These are phyloP conservation scores for cucumber (Cucumis sativus) DNA, from an alignment of 306 rosid species.

Conservation along the genomic window DNA sequence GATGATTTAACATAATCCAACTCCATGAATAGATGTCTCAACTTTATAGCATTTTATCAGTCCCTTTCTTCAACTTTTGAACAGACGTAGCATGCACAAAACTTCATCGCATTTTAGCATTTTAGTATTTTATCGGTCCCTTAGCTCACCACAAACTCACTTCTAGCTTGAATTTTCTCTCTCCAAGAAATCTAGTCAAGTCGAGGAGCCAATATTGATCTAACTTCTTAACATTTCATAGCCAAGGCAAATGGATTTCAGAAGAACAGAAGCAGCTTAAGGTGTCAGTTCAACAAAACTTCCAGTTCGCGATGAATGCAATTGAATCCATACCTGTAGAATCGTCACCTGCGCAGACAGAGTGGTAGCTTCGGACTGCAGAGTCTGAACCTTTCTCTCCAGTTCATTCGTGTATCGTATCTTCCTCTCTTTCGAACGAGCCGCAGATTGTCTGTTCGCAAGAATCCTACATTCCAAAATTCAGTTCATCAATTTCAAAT, in stretches of 20 bases:
- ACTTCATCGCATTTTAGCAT: not conserved
- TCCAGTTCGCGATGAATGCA: not conserved
- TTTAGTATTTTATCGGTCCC: not conserved
- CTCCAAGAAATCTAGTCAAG: not conserved
- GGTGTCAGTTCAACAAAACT: not conserved
- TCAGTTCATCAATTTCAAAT: not conserved
- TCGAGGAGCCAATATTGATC: not conserved
- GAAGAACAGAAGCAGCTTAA: not conserved
- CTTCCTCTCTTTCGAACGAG: slow-evolving; percentile 94
- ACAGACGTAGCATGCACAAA: too few relatives aligned
- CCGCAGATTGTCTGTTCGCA: slow-evolving; percentile 94
- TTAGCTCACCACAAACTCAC: not conserved
- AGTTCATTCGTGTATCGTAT: slow-evolving; percentile 67
- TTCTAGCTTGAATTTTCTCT: not conserved
- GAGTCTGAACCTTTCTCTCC: slow-evolving; percentile 96
- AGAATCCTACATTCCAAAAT: slow-evolving; percentile 48
- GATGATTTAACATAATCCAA: not conserved
- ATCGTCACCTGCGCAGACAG: slow-evolving; percentile 89
- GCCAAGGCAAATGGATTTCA: not conserved
- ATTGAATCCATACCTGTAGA: slow-evolving; percentile 54
- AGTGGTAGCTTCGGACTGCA: slow-evolving; percentile 93
- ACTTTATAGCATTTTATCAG: not conserved
- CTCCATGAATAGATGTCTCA: not conserved
- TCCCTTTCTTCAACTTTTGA: not conserved
- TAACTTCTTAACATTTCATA: not conserved